phyloP scores from a whole-genome alignment of 495 filamentous ascomycete species.

The Aspergillus funiculosus region DNA sequence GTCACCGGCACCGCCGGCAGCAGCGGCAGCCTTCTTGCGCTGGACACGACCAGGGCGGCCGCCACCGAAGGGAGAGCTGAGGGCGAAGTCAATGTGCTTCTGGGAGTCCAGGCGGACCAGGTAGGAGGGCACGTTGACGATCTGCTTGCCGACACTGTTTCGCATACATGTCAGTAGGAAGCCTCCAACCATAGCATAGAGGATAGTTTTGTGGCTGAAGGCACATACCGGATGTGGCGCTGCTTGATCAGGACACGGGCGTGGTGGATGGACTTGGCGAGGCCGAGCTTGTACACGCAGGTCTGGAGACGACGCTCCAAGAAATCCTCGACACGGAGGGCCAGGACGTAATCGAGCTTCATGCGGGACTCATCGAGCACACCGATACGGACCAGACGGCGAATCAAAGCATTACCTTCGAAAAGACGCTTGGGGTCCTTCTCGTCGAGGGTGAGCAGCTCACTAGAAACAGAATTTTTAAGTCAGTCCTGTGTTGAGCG shows the following conservation, averaged over 20 bases:
- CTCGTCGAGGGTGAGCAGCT: constrained; percentile 98
- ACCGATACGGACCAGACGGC: constrained; percentile 98
- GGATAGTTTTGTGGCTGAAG: neutral
- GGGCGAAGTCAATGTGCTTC: constrained; percentile 99
- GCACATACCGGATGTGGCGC: constrained; percentile 80
- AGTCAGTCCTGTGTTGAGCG: constrained; percentile 2
- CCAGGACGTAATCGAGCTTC: constrained; percentile 99
- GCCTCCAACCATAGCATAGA: neutral
- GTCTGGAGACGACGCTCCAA: constrained; percentile 98
- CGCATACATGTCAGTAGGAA: neutral
- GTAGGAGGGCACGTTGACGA: constrained; percentile 99
- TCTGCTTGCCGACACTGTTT: constrained; percentile 87
- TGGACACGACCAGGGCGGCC: constrained; percentile 92
- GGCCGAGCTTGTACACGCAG: constrained; percentile 98
- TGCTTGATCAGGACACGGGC: constrained; percentile 98
- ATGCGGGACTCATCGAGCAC: constrained; percentile 99
- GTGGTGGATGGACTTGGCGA: constrained; percentile 99
- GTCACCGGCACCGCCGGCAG: constrained; percentile 80
- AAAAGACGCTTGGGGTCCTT: constrained; percentile 99
- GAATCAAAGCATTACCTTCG: constrained; percentile 99
- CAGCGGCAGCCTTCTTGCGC: constrained; percentile 98
- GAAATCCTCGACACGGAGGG: constrained; percentile 97
- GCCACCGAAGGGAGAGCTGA: constrained; percentile 95
- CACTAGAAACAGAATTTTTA: constrained; percentile 48
- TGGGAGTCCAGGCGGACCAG: constrained; percentile 98